Base-by-base conservation (phyloP, 768 basidiomycete species). In the Xanthoconium purpureum region DNA sequence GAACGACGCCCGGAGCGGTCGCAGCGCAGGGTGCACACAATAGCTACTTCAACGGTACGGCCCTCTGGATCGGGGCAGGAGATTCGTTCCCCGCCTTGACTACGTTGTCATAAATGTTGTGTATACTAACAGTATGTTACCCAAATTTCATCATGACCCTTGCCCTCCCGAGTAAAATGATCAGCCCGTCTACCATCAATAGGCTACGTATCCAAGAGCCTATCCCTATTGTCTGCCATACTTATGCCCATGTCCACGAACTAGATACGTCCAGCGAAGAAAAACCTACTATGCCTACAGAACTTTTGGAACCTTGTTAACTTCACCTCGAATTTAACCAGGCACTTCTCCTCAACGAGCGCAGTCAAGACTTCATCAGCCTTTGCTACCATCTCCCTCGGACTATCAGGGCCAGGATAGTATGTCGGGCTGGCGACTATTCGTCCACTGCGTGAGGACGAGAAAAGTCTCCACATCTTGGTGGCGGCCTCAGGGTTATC, bases 321-420 rank as follows among this genome's bases (percentile, higher is more conserved):
- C 45, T 52, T 66, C 52, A 56, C 61, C 40, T 57, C 59, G 28
- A 58, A 61, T 47, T 52, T 63, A 17, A 44, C 42, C 32, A 65
- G 35, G 24, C 63, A 68, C 52, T 56, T 68, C 20, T 59, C 57
- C 36, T 63, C 57, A 2, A 67, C 52, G 24, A 67, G 66, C n/a
- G 47, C 17, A 7, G 56, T 45, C 56, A 67, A 53, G 30, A 45
- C 47, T 42, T 55, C 46, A 30, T 68, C 55, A 18, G 66, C 66
- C 37, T 49, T 57, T 47, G 63, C 61, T 29, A 57, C 12, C 35
- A 32, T 18, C 47, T 63, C 66, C 42, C 32, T 57, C 30, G 61
- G 29, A 29, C 57, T 4, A 43, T 44, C 55, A 4, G 44, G 42
- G 33, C 54, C 38, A 20, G 66, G 66, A 42, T 60, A 68, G 28